phyloP scores from a whole-genome alignment of 179 eudicot genomes.

The Vitellaria paradoxa region DNA sequence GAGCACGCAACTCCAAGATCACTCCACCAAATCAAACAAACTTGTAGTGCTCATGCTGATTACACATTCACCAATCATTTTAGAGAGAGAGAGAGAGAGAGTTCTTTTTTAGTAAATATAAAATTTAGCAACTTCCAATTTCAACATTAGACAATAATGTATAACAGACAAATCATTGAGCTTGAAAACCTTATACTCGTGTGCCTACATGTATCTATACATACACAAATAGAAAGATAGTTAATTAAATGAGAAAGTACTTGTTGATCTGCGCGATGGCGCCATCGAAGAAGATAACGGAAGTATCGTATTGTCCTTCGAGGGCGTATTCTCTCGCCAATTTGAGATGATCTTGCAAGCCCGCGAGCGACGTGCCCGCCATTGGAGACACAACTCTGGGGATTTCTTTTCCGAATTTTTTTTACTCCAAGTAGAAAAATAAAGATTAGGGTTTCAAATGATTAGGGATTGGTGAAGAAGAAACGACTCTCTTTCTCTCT shows the following conservation, averaged over 20 bases:
- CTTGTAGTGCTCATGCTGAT: not conserved
- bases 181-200: not conserved
- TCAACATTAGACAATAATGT: not conserved
- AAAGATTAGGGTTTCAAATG: constrained; percentile 18
- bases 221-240: not conserved
- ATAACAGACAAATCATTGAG: not conserved
- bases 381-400: constrained; percentile 22
- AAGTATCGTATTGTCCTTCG: constrained; percentile 93
- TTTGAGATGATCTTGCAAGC: constrained; percentile 92
- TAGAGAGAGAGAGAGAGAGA: rapidly evolving
- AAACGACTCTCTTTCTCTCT: constrained; percentile 11
- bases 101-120: not conserved
- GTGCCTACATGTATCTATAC: not conserved
- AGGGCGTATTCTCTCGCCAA: constrained; percentile 90
- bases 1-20: not conserved
- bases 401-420: constrained; percentile 2
- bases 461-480: not conserved
- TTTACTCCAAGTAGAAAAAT: not conserved
- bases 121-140: constrained; percentile 8
- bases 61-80: not conserved
- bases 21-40: not conserved
- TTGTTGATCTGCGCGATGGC: constrained; percentile 99
- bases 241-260: constrained; percentile 29
- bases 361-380: constrained; percentile 68
- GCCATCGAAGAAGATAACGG: constrained; percentile 97